Evolutionary conservation across 768 basidiomycete genomes (phyloP), one percentile per base, ranked within the genome.

Genomic region (Tulasnella sp.): DNA sequence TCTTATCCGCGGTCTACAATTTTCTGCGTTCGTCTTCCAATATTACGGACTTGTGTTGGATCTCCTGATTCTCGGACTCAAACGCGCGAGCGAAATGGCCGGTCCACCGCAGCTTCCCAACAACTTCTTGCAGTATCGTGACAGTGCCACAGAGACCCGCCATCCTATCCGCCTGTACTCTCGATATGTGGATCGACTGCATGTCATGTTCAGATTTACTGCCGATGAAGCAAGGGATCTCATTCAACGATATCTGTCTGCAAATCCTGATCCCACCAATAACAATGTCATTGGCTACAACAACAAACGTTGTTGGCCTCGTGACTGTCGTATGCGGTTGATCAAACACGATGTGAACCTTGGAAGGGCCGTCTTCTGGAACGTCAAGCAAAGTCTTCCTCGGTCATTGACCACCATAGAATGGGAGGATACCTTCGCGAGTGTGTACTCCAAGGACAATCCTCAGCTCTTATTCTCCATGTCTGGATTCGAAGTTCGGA

Each of bases 301-400:
- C 70, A 98, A 96, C 72, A 95, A 93, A 67, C 82, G 90, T 44
- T 98, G 95, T 69, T 99, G 95, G 95, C 95, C 95, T 32, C 77
- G 92, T 58, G 95, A 99, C 67, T 99, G 95, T 65, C 83, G 95
- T 53, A 99, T 99, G 95, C 74, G 95, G 29, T 74, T 99, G 52
- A 93, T 95, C 73, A 99, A 99, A 68, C 95, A 99, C 66, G 95
- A 99, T 63, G 95, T 98, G 67, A 98, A 99, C 66, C 72, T 99
- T 39, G 95, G 93, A 19, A 78, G 95, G 55, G 95, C 95, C 2
- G 95, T 96, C 7, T 98, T 95, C 69, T 99, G 93, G 95, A 98
- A 99, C 62, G 88, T 98, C 65, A 95, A 96, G 69, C 91, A 96
- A 66, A 87, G 87, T 58, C 66, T 99, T 22, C 95, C 95, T 0